phyloP scores from a whole-genome alignment of 2,329 filamentous ascomycete genomes.

The Aspergillus persii region DNA sequence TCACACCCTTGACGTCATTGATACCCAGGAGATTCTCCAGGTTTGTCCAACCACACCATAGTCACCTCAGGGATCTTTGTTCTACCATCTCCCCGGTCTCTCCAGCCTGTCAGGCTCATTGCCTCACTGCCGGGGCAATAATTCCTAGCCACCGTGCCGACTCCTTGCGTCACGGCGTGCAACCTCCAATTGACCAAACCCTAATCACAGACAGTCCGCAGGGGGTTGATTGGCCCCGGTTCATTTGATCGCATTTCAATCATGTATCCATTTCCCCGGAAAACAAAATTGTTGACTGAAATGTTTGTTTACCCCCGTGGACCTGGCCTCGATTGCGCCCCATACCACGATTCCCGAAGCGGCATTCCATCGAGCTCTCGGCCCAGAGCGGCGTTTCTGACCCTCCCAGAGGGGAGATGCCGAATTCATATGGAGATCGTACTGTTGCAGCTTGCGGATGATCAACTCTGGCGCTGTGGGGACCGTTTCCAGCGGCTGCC shows the following conservation, averaged over 20 bases:
- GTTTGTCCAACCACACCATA: slow-evolving; percentile 6
- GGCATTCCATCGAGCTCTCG: slow-evolving; percentile 20
- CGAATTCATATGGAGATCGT: slow-evolving; percentile 5
- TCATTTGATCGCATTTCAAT: background rate
- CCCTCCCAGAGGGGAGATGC: slow-evolving; percentile 10
- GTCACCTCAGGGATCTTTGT: background rate
- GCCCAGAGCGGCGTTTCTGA: slow-evolving; percentile 19
- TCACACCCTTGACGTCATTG: too few species aligned
- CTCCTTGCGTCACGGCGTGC: slow-evolving; percentile 29
- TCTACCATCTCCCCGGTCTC: background rate
- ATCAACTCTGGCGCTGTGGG: slow-evolving; percentile 7
- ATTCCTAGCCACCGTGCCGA: slow-evolving; percentile 14
- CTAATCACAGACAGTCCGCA: slow-evolving; percentile 13
- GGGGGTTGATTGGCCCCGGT: background rate
- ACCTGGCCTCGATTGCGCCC: slow-evolving; percentile 2
- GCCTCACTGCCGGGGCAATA: background rate
- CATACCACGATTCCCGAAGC: slow-evolving; percentile 23
- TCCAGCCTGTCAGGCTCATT: background rate
- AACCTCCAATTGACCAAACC: slow-evolving; percentile 9
- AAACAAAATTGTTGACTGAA: background rate
- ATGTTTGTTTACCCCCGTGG: background rate
- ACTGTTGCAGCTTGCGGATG: slow-evolving; percentile 20
- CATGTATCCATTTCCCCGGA: background rate
- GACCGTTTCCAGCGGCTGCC: slow-evolving; percentile 5
- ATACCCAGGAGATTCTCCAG: too few species aligned